Evolutionary conservation across 73 alveolate genomes (phyloP).

Genomic region (Uronychia setigera): DNA sequence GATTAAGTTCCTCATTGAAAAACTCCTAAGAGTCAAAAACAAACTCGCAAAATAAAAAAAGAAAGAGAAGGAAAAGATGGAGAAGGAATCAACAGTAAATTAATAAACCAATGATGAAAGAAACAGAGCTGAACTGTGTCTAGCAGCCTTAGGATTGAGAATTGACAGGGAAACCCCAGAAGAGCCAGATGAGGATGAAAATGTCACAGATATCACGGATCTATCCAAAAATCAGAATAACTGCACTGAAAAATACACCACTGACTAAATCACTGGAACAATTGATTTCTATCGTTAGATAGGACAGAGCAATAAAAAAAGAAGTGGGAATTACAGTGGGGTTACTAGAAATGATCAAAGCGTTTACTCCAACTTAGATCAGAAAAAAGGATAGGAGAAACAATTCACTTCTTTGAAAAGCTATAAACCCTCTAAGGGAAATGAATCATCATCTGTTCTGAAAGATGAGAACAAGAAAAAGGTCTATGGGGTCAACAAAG

Average conservation of each 20-base stretch:
- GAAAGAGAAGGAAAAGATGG: background rate
- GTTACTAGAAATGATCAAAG: background rate
- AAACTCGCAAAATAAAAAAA: conserved; percentile 19
- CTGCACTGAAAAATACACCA: no score
- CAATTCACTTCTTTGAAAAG: background rate
- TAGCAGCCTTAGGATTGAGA: background rate
- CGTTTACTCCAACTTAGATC: background rate
- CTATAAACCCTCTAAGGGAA: background rate
- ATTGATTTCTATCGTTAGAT: no score
- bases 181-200: no score
- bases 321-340: background rate
- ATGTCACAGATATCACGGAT: no score
- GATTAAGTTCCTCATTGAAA: conserved; percentile 49
- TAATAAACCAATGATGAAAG: background rate
- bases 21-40: conserved; percentile 43
- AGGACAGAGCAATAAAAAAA: no score
- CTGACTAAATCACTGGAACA: no score
- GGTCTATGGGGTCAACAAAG: background rate
- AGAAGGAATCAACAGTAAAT: background rate
- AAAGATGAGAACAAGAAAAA: background rate
- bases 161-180: no score
- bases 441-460: background rate
- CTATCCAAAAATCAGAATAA: no score
- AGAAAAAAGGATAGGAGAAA: background rate
- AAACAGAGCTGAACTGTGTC: background rate